These are phyloP conservation scores for Didymella sp. DNA, from an alignment of 2,329 filamentous ascomycete genomes.

Conservation along the genomic window DNA sequence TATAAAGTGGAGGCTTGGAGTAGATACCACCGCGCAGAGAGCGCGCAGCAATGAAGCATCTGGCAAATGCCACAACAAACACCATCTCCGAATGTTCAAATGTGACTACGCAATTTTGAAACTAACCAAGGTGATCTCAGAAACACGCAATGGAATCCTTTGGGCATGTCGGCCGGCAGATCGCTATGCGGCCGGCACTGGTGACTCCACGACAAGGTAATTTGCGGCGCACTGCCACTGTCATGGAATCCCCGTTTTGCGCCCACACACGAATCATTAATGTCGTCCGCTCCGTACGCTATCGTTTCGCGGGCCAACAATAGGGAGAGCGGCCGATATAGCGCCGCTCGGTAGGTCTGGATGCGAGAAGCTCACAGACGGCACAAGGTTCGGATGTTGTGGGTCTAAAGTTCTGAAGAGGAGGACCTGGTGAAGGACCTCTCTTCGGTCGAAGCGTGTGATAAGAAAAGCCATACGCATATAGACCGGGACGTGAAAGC, in stretches of 20 bases:
- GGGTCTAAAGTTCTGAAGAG: not conserved
- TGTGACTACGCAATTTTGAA: not conserved
- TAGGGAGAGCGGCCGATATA: constrained; percentile 4
- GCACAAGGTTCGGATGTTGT: not conserved
- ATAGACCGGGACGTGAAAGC: not conserved
- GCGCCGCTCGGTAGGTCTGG: constrained; percentile 3
- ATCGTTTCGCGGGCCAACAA: constrained; percentile 10
- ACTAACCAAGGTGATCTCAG: not conserved
- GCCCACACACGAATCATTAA: constrained; percentile 4
- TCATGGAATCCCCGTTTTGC: constrained; percentile 2
- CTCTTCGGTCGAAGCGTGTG: not conserved
- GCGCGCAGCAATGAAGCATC: constrained; percentile 27
- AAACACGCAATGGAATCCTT: constrained; percentile 10
- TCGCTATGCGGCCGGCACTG: constrained; percentile 1
- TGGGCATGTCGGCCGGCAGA: constrained; percentile 2
- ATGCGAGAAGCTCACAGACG: not conserved
- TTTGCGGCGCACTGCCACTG: constrained; percentile 1
- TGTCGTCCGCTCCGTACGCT: not conserved
- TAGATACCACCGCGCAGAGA: constrained; percentile 32
- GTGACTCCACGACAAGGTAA: constrained; percentile 6
- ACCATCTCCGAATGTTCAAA: not conserved
- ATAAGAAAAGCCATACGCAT: not conserved
- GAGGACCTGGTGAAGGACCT: not conserved
- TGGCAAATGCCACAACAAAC: constrained; percentile 17
- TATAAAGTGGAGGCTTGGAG: constrained; percentile 16